Evolutionary conservation across 805 yeast genomes (phyloP).

Genomic region (Cyberlindnera suaveolens): DNA sequence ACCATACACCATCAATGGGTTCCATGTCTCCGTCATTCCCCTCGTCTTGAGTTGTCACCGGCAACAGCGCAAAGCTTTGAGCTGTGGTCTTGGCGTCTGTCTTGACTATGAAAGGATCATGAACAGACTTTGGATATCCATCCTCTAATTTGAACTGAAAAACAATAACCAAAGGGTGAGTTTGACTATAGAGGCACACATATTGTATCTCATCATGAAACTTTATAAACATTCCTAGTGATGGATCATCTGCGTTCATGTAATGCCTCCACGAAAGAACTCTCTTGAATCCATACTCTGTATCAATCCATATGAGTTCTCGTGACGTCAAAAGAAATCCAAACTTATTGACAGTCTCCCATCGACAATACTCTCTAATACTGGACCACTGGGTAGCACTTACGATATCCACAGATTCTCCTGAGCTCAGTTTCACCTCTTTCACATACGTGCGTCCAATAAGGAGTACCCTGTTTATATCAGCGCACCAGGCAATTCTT

Average conservation of each 20-base stretch:
- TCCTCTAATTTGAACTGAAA: slow-evolving; percentile 30
- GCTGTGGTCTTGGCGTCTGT: slow-evolving; percentile 1
- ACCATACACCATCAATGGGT: slow-evolving; percentile 1
- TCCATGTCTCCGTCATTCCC: slow-evolving; percentile 2
- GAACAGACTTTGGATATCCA: slow-evolving; percentile 31
- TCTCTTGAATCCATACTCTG: slow-evolving; percentile 33
- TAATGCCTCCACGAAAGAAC: slow-evolving; percentile 71
- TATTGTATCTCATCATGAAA: slow-evolving; percentile 15
- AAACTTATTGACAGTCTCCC: slow-evolving; percentile 26
- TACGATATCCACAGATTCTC: slow-evolving; percentile 25
- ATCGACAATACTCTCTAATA: slow-evolving; percentile 37
- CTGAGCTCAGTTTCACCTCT: slow-evolving; percentile 24
- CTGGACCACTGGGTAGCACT: slow-evolving; percentile 23
- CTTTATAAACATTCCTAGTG: slow-evolving; percentile 36
- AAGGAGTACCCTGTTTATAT: slow-evolving; percentile 25
- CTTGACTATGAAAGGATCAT: slow-evolving; percentile 29
- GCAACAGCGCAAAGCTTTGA: slow-evolving; percentile 2
- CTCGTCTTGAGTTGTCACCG: not conserved
- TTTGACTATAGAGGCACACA: slow-evolving; percentile 25
- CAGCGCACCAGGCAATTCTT: slow-evolving; percentile 39
- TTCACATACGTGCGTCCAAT: slow-evolving; percentile 40
- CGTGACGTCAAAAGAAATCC: slow-evolving; percentile 57
- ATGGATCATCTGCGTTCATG: slow-evolving; percentile 47
- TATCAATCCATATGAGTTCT: slow-evolving; percentile 51
- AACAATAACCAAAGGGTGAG: slow-evolving; percentile 27